A percentile compares a stretch with the other conserved stretches of the same genome.
phyloP scores from a whole-genome alignment of 371 early-diverging fungal species.

The Encephalitozoon cuniculi region DNA sequence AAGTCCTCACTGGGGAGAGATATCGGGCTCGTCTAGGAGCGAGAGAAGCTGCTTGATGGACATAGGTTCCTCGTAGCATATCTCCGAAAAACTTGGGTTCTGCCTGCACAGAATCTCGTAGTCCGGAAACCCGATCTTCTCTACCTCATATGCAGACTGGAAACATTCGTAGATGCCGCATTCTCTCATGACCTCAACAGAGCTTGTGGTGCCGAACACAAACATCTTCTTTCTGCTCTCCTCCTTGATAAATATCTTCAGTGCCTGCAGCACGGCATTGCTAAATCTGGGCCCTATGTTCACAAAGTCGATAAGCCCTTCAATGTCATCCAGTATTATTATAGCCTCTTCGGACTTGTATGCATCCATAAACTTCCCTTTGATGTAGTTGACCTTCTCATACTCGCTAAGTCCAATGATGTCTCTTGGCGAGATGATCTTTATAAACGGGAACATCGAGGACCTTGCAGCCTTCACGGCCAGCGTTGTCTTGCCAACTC shows the following conservation, averaged over 20 bases:
- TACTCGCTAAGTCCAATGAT: slow-evolving; percentile 87
- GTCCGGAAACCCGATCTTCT: slow-evolving; percentile 33
- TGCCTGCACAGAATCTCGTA: slow-evolving; percentile 45
- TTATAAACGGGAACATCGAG: slow-evolving; percentile 91
- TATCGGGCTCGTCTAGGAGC: slow-evolving; percentile 38
- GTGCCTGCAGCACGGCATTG: slow-evolving; percentile 83
- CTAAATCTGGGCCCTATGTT: slow-evolving; percentile 94
- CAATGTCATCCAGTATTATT: slow-evolving; percentile 90
- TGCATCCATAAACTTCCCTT: slow-evolving; percentile 73
- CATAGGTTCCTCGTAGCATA: slow-evolving; percentile 26
- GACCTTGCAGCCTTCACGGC: slow-evolving; percentile 85
- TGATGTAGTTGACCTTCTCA: slow-evolving; percentile 80
- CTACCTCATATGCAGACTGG: slow-evolving; percentile 30
- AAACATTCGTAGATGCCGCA: slow-evolving; percentile 57
- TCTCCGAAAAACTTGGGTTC: slow-evolving; percentile 44
- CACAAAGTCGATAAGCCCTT: slow-evolving; percentile 86
- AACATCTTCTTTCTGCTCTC: slow-evolving; percentile 56
- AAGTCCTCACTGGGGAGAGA: slow-evolving; percentile 20
- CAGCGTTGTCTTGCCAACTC: slow-evolving; percentile 89
- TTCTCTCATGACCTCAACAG: slow-evolving; percentile 47
- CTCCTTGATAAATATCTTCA: slow-evolving; percentile 63
- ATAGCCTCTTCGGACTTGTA: slow-evolving; percentile 88
- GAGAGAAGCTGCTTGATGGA: slow-evolving; percentile 50
- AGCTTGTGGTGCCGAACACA: slow-evolving; percentile 59
- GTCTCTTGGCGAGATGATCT: slow-evolving; percentile 85